A percentile compares a stretch with the other conserved stretches of the same genome.
These are phyloP conservation scores for Penstemon davidsonii DNA, from an alignment of 257 asterid species.

Conservation along the genomic window DNA sequence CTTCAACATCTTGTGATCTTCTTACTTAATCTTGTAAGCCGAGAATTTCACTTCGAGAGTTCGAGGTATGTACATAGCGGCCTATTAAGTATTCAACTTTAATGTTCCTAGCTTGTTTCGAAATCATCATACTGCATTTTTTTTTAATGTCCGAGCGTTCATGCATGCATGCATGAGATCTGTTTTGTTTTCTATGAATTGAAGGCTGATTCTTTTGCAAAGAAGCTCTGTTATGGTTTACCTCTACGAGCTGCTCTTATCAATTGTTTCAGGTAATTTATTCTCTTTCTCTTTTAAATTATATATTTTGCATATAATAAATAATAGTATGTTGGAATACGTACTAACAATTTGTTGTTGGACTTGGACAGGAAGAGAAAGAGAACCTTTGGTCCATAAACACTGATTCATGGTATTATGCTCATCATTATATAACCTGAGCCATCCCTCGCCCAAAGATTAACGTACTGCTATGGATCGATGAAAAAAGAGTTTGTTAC, in stretches of 20 bases:
- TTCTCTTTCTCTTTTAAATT: too few species aligned
- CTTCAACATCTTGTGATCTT: conserved; percentile 84
- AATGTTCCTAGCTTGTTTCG: conserved; percentile 1
- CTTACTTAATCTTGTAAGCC: conserved; percentile 82
- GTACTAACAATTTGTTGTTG: too few species aligned
- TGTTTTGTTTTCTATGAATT: conserved; percentile 10
- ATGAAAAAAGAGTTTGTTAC: not conserved
- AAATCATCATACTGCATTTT: not conserved
- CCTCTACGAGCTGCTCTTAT: conserved; percentile 55
- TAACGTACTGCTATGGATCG: conserved; percentile 61
- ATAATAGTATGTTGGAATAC: too few species aligned
- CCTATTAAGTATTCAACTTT: conserved; percentile 9
- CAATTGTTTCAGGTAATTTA: too few species aligned
- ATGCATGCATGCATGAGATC: not conserved
- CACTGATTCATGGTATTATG: conserved; percentile 47
- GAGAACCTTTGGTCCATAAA: conserved; percentile 87
- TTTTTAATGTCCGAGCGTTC: too few species aligned
- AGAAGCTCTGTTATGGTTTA: conserved; percentile 59
- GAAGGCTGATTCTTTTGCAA: conserved; percentile 90
- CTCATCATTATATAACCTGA: conserved; percentile 37
- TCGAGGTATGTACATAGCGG: conserved; percentile 54
- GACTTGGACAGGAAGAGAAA: conserved; percentile 44
- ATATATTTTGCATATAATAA: too few species aligned
- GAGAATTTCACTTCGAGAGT: conserved; percentile 93
- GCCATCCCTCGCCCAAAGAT: conserved; percentile 79